Evolutionary conservation across 2,329 filamentous ascomycete species (phyloP), one percentile per base, ranked within the genome.

Genomic region (Colletotrichum viniferum): DNA sequence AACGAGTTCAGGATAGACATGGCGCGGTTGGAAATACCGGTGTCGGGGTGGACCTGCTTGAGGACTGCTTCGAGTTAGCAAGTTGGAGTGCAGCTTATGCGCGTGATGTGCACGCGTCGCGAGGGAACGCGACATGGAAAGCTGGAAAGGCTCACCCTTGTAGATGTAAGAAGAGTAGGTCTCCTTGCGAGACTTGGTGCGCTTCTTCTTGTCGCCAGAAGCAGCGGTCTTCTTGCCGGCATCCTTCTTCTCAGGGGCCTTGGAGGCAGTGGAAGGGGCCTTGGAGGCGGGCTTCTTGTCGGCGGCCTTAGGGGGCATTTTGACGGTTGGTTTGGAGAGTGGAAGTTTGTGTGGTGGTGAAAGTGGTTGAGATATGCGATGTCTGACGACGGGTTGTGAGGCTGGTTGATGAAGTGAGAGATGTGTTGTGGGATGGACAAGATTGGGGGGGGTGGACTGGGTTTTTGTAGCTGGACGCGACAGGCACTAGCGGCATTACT

Each of bases 111-210:
- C 14, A 64, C 52, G 62, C 52, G 38, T 62, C 48, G 56, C 36
- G 74, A 6, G 24, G 3, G 32, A 18, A 62, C 34, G 13, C n/a
- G 3, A 21, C 10, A 24, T 12, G 7, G 38, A 14, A 14, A 3
- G 16, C 5, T 2, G 10, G 2, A 9, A 14, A 56, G 14, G 16
- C 56, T 28, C 85, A 98, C 96, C 97, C 92, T 98, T 99, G 95
- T 98, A 99, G 90, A 99, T 99, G 93, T 99, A 99, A 72, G 95
- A 97, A 81, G 95, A 97, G 92, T 99, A 99, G n/a, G 97, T 99
- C 92, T 99, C 97, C 94, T 98, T 98, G 90, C 97, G 94, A 81
- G 96, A 95, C 96, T 99, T 99, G 90, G 96, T 98, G 85, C 97
- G 95, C 96, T 98, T 99, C 95, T 99, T 99, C 96, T 98, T 98